These are phyloP conservation scores for Rhizodiscina lignyota DNA, from an alignment of 495 filamentous ascomycete species.

Conservation along the genomic window DNA sequence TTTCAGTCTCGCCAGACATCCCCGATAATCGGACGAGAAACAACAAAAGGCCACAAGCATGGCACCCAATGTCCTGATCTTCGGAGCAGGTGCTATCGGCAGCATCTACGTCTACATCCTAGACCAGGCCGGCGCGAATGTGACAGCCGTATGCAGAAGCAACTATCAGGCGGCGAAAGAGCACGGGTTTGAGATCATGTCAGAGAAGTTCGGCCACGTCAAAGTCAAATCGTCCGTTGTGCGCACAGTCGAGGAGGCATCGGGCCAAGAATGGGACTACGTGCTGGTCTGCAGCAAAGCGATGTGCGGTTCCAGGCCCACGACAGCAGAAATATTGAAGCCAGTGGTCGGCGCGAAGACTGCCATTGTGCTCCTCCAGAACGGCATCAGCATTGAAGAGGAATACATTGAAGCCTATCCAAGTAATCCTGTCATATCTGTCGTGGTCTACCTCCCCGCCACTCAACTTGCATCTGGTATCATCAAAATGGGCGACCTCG, in stretches of 20 bases:
- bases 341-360: constrained; percentile 27
- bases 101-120: constrained; percentile 32
- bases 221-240: constrained; percentile 24
- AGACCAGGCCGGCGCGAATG: constrained; percentile 21
- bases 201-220: constrained; percentile 25
- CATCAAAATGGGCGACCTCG: constrained; percentile 16
- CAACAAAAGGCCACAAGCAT: no score
- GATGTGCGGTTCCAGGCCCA: constrained; percentile 15
- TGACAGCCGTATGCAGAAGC: constrained; percentile 36
- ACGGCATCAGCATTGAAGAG: constrained; percentile 38
- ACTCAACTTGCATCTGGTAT: constrained; percentile 22
- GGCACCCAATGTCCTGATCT: constrained; percentile 24
- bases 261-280: constrained; percentile 28
- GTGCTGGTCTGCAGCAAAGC: constrained; percentile 32
- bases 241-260: constrained; percentile 23
- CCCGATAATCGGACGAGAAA: no score
- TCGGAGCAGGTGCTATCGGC: constrained; percentile 37
- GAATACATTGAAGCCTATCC: constrained; percentile 28
- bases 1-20: no score
- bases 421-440: constrained; percentile 26
- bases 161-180: constrained; percentile 32
- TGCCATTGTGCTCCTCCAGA: constrained; percentile 35
- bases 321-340: constrained; percentile 21
- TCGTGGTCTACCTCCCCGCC: constrained; percentile 31
- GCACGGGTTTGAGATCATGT: constrained; percentile 35